Base-by-base conservation (phyloP, 371 early-diverging fungal species). In the Rhizomucor pusillus region DNA sequence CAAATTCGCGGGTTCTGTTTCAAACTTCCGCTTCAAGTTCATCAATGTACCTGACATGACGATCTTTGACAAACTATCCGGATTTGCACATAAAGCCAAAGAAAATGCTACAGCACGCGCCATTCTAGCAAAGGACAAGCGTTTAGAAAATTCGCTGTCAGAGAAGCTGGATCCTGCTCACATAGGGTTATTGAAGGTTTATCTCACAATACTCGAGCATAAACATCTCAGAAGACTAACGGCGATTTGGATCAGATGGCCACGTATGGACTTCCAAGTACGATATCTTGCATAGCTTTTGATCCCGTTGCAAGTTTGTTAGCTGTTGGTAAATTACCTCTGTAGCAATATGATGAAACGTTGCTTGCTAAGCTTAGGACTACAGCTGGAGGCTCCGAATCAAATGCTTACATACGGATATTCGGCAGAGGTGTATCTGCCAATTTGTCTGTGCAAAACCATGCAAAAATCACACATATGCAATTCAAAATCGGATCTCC, bases 281-380 rank as follows among this genome's bases (percentile, higher is more conserved):
- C 58, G 16, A 61, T 79, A 10, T 66, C 71, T 11, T 59, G 71
- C 5, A 56, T 77, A 20, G 84, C 82, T 13, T 81, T 66, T 48
- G 84, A 84, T 53, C 77, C 82, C 39, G 70, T 80, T 6, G 69
- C 78, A 46, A 71, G 84, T 9, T 45, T 84, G 16, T 65, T 84
- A 7, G 84, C 81, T 9, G 59, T 75, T 45, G 80, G 84, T 84
- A 81, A 63, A 65, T 47, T 47, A 52, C n/a, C n/a, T n/a, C n/a
- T n/a, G n/a, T n/a, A n/a, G n/a, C n/a, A n/a, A n/a, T 52, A 33
- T 47, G 34, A 24, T 46, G 18, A 52, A 49, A 58, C 60, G 20
- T 48, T n/a, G n/a, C n/a, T n/a, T n/a, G n/a, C n/a, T n/a, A n/a
- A n/a, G n/a, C n/a, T n/a, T n/a, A n/a, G n/a, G n/a, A n/a, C n/a